Conservation (phyloP, 345 rosid genomes). For the Triadica sebifera region DNA sequence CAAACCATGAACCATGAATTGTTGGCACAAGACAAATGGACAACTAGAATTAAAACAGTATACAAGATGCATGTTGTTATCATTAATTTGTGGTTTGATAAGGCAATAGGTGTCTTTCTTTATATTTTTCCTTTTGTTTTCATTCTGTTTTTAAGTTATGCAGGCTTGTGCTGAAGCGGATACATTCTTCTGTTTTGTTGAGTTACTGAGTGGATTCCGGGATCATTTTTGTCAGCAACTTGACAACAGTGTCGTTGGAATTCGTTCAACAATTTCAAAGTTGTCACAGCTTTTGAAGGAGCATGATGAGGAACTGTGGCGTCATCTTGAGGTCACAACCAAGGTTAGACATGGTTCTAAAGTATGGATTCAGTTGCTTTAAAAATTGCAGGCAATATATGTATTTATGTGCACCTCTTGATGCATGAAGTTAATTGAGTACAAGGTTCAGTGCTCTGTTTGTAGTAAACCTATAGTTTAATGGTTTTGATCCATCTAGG, state of each 20-base stretch:
- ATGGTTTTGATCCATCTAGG: neutral
- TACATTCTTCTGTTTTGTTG: constrained; percentile 94
- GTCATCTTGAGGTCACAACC: constrained; percentile 91
- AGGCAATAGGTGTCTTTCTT: neutral
- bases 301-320: constrained; percentile 99
- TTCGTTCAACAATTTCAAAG: constrained; percentile 77
- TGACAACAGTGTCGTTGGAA: constrained; percentile 97
- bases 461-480: neutral
- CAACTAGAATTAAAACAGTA: neutral
- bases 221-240: constrained; percentile 96
- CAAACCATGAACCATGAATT: too few relatives aligned
- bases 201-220: constrained; percentile 90
- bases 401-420: neutral
- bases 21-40: neutral
- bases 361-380: neutral
- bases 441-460: neutral
- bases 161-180: constrained; percentile 89
- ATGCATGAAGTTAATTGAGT: neutral
- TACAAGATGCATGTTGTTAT: constrained; percentile 3
- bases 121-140: constrained; percentile 9
- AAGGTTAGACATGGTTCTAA: constrained; percentile 52
- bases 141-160: constrained; percentile 35
- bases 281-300: constrained; percentile 79
- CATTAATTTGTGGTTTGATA: neutral
- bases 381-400: neutral